Percentiles rank a stretch among this genome's conserved stretches.
phyloP scores from a whole-genome alignment of 2,329 filamentous ascomycete genomes.

The Phyllosticta citriasiana region DNA sequence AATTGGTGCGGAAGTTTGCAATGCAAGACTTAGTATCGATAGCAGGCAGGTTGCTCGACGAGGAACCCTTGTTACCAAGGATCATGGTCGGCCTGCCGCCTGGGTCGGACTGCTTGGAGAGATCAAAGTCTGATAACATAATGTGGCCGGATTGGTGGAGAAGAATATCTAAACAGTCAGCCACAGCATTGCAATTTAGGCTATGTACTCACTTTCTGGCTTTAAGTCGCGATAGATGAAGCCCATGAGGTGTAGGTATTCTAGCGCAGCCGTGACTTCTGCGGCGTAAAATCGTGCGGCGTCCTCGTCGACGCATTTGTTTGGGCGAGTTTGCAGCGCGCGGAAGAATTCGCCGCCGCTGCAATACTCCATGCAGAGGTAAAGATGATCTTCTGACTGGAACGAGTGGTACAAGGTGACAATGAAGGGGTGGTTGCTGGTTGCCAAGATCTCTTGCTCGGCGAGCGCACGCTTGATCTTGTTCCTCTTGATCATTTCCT shows the following conservation, averaged over 20 bases:
- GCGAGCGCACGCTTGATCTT: slow-evolving; percentile 98
- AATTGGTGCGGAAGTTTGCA: slow-evolving; percentile 95
- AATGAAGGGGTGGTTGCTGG: slow-evolving; percentile 98
- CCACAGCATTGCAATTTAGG: slow-evolving; percentile 3
- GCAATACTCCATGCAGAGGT: slow-evolving; percentile 99
- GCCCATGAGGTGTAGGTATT: slow-evolving; percentile 97
- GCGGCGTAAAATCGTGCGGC: slow-evolving; percentile 95
- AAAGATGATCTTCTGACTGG: slow-evolving; percentile 96
- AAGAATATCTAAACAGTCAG: slow-evolving; percentile 66
- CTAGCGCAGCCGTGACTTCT: slow-evolving; percentile 89
- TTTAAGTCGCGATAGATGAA: slow-evolving; percentile 98
- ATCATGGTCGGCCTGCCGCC: slow-evolving; percentile 98
- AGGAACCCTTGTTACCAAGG: slow-evolving; percentile 68
- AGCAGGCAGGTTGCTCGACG: slow-evolving; percentile 78
- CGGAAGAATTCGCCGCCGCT: slow-evolving; percentile 98
- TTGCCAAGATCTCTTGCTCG: slow-evolving; percentile 95
- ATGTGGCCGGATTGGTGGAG: slow-evolving; percentile 99
- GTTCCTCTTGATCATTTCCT: slow-evolving; percentile 99
- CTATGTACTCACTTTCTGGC: slow-evolving; percentile 69
- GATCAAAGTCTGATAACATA: slow-evolving; percentile 97
- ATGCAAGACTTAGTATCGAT: slow-evolving; percentile 99
- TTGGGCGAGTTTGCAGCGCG: slow-evolving; percentile 87
- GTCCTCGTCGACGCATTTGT: slow-evolving; percentile 95
- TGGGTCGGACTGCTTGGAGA: slow-evolving; percentile 94
- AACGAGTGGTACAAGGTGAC: slow-evolving; percentile 98